These are phyloP conservation scores for Wickerhamomyces sydowiorum DNA, from an alignment of 805 yeast species.

Conservation along the genomic window DNA sequence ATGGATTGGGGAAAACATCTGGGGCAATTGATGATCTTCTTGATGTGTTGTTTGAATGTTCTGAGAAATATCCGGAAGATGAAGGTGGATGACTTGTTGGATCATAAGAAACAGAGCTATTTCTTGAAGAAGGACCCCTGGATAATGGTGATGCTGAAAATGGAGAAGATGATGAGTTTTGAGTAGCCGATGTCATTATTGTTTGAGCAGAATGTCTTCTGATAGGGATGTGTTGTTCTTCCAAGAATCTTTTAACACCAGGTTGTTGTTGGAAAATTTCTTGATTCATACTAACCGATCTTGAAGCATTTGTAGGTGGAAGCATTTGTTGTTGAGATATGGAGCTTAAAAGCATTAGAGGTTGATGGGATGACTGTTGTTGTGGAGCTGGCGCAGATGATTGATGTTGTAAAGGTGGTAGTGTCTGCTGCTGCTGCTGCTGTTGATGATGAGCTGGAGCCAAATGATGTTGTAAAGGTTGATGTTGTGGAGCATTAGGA, in stretches of 20 bases:
- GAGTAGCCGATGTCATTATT: conserved; percentile 16
- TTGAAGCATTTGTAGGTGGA: conserved; percentile 10
- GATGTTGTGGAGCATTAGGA: not conserved
- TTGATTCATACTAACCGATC: conserved; percentile 20
- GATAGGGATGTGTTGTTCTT: conserved; percentile 19
- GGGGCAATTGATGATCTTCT: conserved; percentile 39
- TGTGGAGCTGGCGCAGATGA: not conserved
- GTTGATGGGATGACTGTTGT: not conserved
- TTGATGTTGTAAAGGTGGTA: conserved; percentile 2
- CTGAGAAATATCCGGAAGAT: not conserved
- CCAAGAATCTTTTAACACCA: conserved; percentile 23
- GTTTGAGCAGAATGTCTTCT: conserved; percentile 25
- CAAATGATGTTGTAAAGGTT: conserved; percentile 2
- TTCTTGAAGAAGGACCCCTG: conserved; percentile 32
- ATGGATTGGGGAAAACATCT: conserved; percentile 34
- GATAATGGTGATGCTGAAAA: conserved; percentile 28
- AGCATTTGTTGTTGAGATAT: conserved; percentile 8
- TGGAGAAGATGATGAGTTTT: conserved; percentile 16
- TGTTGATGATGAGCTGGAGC: conserved; percentile 4
- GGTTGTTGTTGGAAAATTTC: conserved; percentile 20
- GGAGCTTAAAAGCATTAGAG: not conserved
- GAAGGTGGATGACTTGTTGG: conserved; percentile 12
- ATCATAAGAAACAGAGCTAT: conserved; percentile 34
- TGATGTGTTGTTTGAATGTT: conserved; percentile 23
- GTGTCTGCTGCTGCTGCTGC: conserved; percentile 5